A percentile compares a stretch with the other conserved stretches of the same genome.
Evolutionary conservation across 2,329 filamentous ascomycete species (phyloP).

Genomic region (Alternaria novae-zelandiae): DNA sequence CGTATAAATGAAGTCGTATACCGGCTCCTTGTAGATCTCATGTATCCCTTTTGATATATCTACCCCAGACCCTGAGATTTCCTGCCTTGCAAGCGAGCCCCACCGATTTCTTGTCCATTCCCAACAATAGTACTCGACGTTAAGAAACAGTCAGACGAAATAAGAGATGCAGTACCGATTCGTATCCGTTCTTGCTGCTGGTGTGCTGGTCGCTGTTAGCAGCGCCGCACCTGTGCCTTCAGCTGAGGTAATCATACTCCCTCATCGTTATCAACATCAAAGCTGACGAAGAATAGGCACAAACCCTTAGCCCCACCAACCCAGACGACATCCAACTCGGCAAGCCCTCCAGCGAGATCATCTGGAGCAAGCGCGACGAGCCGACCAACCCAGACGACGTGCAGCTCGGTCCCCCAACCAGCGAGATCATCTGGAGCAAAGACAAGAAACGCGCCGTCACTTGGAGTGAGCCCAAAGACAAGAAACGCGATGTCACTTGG

Average conservation of each 20-base stretch:
- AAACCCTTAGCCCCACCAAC: not conserved
- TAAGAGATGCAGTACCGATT: constrained; percentile 36
- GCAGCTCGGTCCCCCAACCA: constrained; percentile 21
- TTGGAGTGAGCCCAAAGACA: constrained; percentile 6
- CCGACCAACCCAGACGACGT: constrained; percentile 13
- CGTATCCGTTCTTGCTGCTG: constrained; percentile 32
- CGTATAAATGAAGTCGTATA: constrained; percentile 14
- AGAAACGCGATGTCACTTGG: not conserved
- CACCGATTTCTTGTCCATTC: not conserved
- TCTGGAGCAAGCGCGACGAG: constrained; percentile 20
- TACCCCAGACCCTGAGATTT: constrained; percentile 1
- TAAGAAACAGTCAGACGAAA: not conserved
- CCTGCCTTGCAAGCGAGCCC: not conserved
- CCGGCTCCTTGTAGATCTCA: constrained; percentile 6
- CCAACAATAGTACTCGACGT: not conserved
- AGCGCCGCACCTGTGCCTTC: constrained; percentile 31
- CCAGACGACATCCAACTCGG: constrained; percentile 23
- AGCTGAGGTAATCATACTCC: constrained; percentile 19
- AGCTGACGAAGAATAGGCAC: not conserved
- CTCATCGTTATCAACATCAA: not conserved
- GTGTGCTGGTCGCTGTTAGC: constrained; percentile 28
- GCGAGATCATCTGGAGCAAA: constrained; percentile 29
- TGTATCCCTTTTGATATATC: not conserved
- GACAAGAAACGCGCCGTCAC: not conserved
- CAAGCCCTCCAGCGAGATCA: constrained; percentile 21